Percentiles rank a stretch among this genome's conserved stretches.
Conservation (phyloP, 352 stramenopile genomes). For the Halophytophthora polymorphica region DNA sequence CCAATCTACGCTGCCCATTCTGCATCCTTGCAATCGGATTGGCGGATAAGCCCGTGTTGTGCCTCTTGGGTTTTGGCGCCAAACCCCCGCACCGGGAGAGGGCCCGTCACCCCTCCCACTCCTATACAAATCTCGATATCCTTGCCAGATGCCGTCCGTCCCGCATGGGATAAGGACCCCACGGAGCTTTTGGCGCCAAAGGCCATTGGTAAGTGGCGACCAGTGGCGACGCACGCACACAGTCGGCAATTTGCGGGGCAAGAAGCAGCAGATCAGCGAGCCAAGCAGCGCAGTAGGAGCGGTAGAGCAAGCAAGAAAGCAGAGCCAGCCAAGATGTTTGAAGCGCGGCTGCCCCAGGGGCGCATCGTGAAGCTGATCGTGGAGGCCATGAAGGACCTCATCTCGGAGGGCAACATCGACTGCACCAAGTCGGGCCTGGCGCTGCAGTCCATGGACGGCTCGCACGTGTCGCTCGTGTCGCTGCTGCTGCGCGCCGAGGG, state of each 20-base stretch:
- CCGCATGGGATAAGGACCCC: conserved; percentile 6
- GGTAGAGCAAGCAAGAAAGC: no score
- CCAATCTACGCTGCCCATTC: no score
- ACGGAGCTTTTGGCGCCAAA: conserved; percentile 33
- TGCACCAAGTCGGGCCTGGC: conserved; percentile 92
- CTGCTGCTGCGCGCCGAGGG: conserved; percentile 91
- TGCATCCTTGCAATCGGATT: no score
- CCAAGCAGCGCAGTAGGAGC: no score
- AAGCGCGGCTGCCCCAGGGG: conserved; percentile 95
- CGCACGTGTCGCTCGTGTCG: conserved; percentile 97
- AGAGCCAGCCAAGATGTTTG: conserved; percentile 92
- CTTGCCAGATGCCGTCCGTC: conserved; percentile 3
- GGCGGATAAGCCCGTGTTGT: not conserved
- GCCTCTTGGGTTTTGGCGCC: no score
- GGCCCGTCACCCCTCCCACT: conserved; percentile 9
- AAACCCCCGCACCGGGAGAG: conserved; percentile 12
- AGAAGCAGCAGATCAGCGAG: conserved; percentile 3
- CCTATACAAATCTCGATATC: conserved; percentile 11
- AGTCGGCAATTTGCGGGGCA: conserved; percentile 42
- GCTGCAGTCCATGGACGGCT: conserved; percentile 99
- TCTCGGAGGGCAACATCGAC: conserved; percentile 98
- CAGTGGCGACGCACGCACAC: conserved; percentile 17
- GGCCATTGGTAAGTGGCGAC: conserved; percentile 8
- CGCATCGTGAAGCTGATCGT: conserved; percentile 99
- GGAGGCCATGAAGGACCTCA: conserved; percentile 99